These are phyloP conservation scores for Apiospora aurea DNA, from an alignment of 2,329 filamentous ascomycete species.

Conservation along the genomic window DNA sequence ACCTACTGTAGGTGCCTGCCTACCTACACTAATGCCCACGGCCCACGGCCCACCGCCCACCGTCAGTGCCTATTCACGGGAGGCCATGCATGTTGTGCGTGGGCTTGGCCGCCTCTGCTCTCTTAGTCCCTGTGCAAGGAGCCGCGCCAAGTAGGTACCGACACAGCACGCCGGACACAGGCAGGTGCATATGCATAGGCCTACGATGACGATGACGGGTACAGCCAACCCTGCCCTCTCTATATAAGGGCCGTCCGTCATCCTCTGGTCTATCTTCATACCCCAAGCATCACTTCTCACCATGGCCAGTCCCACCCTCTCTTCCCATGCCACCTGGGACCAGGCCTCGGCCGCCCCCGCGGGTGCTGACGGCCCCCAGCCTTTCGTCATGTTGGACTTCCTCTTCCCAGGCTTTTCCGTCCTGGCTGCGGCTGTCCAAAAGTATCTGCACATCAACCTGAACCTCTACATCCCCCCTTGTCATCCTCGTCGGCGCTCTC, in stretches of 20 bases:
- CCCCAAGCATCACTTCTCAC: neutral
- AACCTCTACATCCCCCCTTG: constrained; percentile 67
- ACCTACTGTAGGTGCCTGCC: too few relatives aligned
- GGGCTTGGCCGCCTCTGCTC: neutral
- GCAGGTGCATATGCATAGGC: neutral
- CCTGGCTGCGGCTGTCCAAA: constrained; percentile 58
- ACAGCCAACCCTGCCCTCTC: neutral
- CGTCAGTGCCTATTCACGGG: neutral
- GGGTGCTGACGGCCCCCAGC: neutral
- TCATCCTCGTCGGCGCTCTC: constrained; percentile 58
- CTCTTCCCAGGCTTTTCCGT: constrained; percentile 72
- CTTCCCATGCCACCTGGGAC: constrained; percentile 25
- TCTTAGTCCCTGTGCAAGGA: too few relatives aligned
- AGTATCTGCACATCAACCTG: constrained; percentile 67
- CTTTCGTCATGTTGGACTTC: constrained; percentile 61
- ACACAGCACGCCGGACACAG: neutral
- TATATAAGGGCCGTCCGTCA: neutral
- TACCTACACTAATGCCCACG: neutral
- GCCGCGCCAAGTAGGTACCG: neutral
- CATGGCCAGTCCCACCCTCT: constrained; percentile 34
- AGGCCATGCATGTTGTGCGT: neutral
- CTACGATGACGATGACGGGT: too few relatives aligned
- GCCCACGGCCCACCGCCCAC: neutral
- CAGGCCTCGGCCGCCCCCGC: constrained; percentile 5
- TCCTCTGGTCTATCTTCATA: neutral